Percentiles rank a stretch among this genome's conserved stretches.
phyloP scores from a whole-genome alignment of 371 early-diverging fungal species.

The Mortierella sp. region DNA sequence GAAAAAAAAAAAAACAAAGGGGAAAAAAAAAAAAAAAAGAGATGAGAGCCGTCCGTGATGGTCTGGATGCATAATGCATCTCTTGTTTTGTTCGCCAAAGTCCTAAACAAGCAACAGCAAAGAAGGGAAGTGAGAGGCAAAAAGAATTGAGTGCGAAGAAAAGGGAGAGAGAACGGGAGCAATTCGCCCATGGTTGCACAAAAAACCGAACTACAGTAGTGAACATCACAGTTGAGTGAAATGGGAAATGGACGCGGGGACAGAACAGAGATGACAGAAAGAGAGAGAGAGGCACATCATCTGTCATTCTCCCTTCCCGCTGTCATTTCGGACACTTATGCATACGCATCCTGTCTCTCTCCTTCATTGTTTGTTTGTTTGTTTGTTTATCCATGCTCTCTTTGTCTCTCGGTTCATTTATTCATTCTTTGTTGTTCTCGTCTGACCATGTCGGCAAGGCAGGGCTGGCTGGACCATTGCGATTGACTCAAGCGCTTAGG shows the following conservation, averaged over 20 bases:
- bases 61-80: slow-evolving; percentile 9
- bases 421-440: neutral
- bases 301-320: neutral
- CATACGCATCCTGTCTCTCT: neutral
- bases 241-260: neutral
- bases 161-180: neutral
- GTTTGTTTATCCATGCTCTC: too few species aligned
- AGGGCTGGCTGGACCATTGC: neutral
- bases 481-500: neutral
- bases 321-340: slow-evolving; percentile 9
- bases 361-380: neutral
- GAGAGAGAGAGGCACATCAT: neutral
- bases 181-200: slow-evolving; percentile 4
- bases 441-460: neutral
- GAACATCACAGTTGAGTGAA: neutral
- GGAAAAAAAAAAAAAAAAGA: neutral
- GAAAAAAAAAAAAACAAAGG: neutral
- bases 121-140: neutral
- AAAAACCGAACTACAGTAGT: neutral
- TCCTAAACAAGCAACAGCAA: neutral
- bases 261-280: neutral
- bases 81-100: neutral
- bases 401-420: neutral
- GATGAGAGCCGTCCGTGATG: neutral
- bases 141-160: neutral